Base-by-base conservation (phyloP, 257 asterid species). In the Nicotiana obtusifolia region DNA sequence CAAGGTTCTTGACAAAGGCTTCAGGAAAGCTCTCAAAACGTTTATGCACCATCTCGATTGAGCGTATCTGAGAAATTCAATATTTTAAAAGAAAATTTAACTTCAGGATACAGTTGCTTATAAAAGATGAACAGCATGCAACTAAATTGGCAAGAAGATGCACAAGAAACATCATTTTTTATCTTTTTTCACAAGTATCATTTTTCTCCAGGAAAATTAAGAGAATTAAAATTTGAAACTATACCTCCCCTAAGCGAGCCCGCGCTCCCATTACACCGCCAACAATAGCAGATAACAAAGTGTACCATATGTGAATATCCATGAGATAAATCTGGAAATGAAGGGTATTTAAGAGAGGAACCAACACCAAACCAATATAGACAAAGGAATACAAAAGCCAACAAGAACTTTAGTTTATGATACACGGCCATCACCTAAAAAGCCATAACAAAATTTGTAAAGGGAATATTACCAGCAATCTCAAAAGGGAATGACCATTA, bases 181-280 rank as follows among this genome's bases (percentile, higher is more conserved):
- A 1, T 2, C 49, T 41, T 41, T 41, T 41, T 41, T 41, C 49
- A 41, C 13, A 62, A 20, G 15, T 31, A 62, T n/a, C n/a, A 37
- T 22, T 19, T 30, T 76, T 61, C 71, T 66, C 78, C 66, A 64
- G 59, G 35, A 86, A 81, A 84, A 62, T 20, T 57, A 76, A 68
- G 22, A 75, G 62, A 75, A 49, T 15, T 26, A 4, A 75, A 47
- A 49, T 24, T 75, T 75, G 62, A 75, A 24, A 75, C 37, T 56
- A 26, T 90, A 95, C 99, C 99, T 95, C 99, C 80, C 99, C 99
- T 65, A 95, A 83, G 59, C 99, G 98, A 85, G 90, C 88, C 85
- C 97, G 91, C 10, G 99, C 97, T 82, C 99, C 99, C 97, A 91
- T 95, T 81, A 95, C 97, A 76, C 97, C 99, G 52, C 99, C 99